Conservation (phyloP, 2,329 filamentous ascomycete genomes). For the Paecilomyces sp. region DNA sequence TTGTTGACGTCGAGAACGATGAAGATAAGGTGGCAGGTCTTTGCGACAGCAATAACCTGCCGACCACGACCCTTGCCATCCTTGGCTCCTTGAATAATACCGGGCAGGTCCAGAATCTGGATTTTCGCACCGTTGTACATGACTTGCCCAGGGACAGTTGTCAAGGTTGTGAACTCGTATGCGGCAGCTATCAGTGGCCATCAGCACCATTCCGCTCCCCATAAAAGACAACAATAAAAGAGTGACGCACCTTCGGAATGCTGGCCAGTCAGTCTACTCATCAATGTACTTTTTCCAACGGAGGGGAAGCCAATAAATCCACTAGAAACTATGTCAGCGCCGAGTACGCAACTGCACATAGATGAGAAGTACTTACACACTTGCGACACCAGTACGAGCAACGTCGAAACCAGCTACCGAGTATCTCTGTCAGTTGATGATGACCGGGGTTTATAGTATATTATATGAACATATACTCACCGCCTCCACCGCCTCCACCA, state of each 20-base stretch:
- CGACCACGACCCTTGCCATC: conserved; percentile 95
- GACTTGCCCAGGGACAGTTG: conserved; percentile 93
- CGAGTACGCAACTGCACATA: neutral
- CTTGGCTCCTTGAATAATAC: conserved; percentile 98
- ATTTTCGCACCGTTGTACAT: conserved; percentile 94
- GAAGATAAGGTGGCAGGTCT: conserved; percentile 97
- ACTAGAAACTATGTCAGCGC: conserved; percentile 16
- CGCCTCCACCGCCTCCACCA: conserved; percentile 75
- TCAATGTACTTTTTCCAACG: conserved; percentile 95
- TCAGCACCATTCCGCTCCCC: conserved; percentile 8
- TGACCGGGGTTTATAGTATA: neutral
- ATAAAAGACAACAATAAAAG: neutral
- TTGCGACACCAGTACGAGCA: conserved; percentile 92
- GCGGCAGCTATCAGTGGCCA: conserved; percentile 57
- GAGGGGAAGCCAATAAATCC: conserved; percentile 98
- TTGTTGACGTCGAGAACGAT: conserved; percentile 99
- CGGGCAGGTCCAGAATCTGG: conserved; percentile 95
- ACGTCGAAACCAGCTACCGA: conserved; percentile 80
- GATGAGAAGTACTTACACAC: conserved; percentile 50
- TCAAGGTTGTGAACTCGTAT: conserved; percentile 98
- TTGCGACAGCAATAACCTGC: conserved; percentile 97
- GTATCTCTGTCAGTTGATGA: conserved; percentile 12
- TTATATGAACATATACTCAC: conserved; percentile 21
- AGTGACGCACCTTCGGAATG: conserved; percentile 66
- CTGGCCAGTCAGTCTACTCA: conserved; percentile 90